Base-by-base conservation (phyloP, 208 protist genomes). In the Angomonas ambiguus region DNA sequence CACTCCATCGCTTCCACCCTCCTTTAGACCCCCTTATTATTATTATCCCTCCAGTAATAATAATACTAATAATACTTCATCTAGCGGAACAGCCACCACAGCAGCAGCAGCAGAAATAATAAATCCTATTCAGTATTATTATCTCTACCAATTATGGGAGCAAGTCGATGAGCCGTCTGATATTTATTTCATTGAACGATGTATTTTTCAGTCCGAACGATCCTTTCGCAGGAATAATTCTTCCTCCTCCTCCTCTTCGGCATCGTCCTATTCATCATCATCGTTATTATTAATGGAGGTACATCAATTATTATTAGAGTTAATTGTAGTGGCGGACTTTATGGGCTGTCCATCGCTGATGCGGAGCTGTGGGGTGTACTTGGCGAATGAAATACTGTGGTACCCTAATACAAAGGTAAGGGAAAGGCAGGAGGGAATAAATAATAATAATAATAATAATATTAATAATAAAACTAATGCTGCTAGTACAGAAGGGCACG, bases 11-110 rank as follows among this genome's bases (percentile, higher is more conserved):
- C n/a, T n/a, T n/a, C n/a, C n/a, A n/a, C n/a, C n/a, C n/a, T n/a
- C n/a, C n/a, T n/a, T n/a, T n/a, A n/a, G n/a, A n/a, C n/a, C n/a
- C n/a, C n/a, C n/a, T n/a, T n/a, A n/a, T n/a, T n/a, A n/a, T n/a
- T n/a, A n/a, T 48, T 11, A 11, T 48, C 13, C 41, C 18, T 11
- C 41, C 41, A 48, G 18, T 48, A 48, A 56, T 56, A 56, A 56
- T 56, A 56, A 56, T 56, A 56, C 16, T 56, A 56, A 27, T 56
- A 56, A 56, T 56, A 18, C 25, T 56, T 30, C 18, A 48, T 48
- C 18, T 18, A 48, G 18, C 41, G 18, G 41, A 20, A 48, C 11
- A n/a, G n/a, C n/a, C n/a, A n/a, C n/a, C n/a, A n/a, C n/a, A n/a
- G n/a, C n/a, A n/a, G n/a, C n/a, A n/a, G n/a, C n/a, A n/a, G n/a